Evolutionary conservation across 805 yeast genomes (phyloP).

Genomic region (Sungouiozyma ichnusensis): DNA sequence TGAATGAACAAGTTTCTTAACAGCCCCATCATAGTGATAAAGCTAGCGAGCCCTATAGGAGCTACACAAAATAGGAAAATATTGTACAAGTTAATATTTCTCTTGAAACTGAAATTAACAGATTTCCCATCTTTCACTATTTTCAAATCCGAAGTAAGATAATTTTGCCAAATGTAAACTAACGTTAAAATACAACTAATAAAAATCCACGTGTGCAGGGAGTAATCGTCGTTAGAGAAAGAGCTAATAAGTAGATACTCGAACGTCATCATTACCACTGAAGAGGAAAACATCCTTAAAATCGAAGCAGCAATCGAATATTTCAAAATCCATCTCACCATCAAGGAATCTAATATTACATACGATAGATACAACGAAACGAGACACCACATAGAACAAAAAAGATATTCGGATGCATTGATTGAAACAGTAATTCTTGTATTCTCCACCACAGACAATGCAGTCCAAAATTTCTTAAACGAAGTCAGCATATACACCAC

Average conservation of each 20-base stretch:
- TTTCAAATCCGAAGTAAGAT: slow-evolving; percentile 68
- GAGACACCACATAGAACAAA: slow-evolving; percentile 86
- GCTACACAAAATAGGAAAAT: slow-evolving; percentile 94
- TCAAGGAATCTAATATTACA: slow-evolving; percentile 76
- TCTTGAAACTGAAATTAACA: slow-evolving; percentile 11
- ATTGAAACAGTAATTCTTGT: background rate
- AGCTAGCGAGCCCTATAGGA: slow-evolving; percentile 94
- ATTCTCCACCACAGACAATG: slow-evolving; percentile 7
- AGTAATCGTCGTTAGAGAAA: slow-evolving; percentile 62
- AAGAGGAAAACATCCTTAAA: slow-evolving; percentile 74
- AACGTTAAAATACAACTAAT: slow-evolving; percentile 78
- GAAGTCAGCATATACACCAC: slow-evolving; percentile 42
- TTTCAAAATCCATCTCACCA: slow-evolving; percentile 89
- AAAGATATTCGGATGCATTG: slow-evolving; percentile 57
- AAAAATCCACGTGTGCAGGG: slow-evolving; percentile 83
- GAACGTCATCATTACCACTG: slow-evolving; percentile 57
- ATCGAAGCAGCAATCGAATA: slow-evolving; percentile 85
- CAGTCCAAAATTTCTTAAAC: slow-evolving; percentile 23
- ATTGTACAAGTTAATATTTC: slow-evolving; percentile 78
- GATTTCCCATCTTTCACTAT: slow-evolving; percentile 14
- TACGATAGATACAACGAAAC: slow-evolving; percentile 80
- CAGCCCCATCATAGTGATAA: slow-evolving; percentile 80
- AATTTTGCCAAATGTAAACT: slow-evolving; percentile 75
- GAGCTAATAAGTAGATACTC: slow-evolving; percentile 60
- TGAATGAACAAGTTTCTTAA: slow-evolving; percentile 65